A percentile compares a stretch with the other conserved stretches of the same genome.
phyloP scores from a whole-genome alignment of 371 early-diverging fungal genomes.

The Saksenaea vasiformis region DNA sequence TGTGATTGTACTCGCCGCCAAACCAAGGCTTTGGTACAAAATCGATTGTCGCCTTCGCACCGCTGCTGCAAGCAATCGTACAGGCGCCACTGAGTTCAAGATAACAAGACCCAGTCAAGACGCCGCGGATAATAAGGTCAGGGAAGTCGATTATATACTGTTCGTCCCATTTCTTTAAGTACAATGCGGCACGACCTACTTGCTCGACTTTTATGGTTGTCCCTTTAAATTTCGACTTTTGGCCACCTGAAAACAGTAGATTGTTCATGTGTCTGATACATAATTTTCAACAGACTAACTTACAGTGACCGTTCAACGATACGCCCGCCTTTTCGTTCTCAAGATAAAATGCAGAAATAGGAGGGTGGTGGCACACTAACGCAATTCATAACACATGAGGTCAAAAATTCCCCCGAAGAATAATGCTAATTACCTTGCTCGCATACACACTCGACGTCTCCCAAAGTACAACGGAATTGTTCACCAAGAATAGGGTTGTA shows the following conservation, averaged over 20 bases:
- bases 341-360: constrained; percentile 73
- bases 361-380: constrained; percentile 95
- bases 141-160: constrained; percentile 60
- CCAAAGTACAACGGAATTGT: constrained; percentile 64
- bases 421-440: constrained; percentile 56
- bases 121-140: constrained; percentile 56
- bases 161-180: constrained; percentile 47
- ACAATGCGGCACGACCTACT: constrained; percentile 52
- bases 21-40: constrained; percentile 59
- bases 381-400: neutral
- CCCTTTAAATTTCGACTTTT: constrained; percentile 66
- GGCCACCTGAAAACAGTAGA: constrained; percentile 32
- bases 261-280: neutral
- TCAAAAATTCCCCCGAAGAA: neutral
- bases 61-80: constrained; percentile 51
- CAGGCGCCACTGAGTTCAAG: constrained; percentile 58
- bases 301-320: constrained; percentile 67
- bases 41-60: constrained; percentile 55
- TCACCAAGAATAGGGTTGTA: constrained; percentile 91
- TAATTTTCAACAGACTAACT: constrained; percentile 13
- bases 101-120: constrained; percentile 59
- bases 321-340: constrained; percentile 68
- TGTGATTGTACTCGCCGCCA: constrained; percentile 53
- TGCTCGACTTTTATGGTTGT: constrained; percentile 64
- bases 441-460: constrained; percentile 46